Conservation (phyloP, 2,329 filamentous ascomycete species). For the Hypoxylon sp. region DNA sequence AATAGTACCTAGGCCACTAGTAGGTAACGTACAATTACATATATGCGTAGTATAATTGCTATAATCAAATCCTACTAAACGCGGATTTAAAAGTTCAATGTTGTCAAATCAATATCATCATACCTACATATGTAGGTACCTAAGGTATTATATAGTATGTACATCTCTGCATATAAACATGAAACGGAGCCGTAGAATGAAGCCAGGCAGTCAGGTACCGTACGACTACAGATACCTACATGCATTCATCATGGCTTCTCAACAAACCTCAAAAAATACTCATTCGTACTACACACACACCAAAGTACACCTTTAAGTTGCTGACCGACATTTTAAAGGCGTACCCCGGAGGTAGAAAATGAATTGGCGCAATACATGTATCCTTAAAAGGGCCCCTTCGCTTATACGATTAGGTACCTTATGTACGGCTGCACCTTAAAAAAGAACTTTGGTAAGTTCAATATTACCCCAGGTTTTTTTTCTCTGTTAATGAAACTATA, state of each 20-base stretch:
- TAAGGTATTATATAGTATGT: slow-evolving; percentile 3
- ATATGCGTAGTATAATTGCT: not conserved
- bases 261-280: not conserved
- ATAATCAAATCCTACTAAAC: not conserved
- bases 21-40: no score
- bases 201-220: slow-evolving; percentile 20
- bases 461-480: slow-evolving; percentile 35
- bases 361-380: not conserved
- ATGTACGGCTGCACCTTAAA: slow-evolving; percentile 9
- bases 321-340: slow-evolving; percentile 19
- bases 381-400: no score
- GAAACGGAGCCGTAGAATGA: slow-evolving; percentile 18
- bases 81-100: not conserved
- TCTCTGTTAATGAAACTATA: not conserved
- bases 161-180: slow-evolving; percentile 2
- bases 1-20: no score
- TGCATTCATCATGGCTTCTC: slow-evolving; percentile 9
- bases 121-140: no score
- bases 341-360: not conserved
- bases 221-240: slow-evolving; percentile 17
- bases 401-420: no score
- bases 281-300: not conserved
- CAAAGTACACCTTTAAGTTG: not conserved
- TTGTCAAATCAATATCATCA: no score
- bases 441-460: slow-evolving; percentile 3